phyloP scores from a whole-genome alignment of 2,329 filamentous ascomycete genomes.

The Monosporascus sp. region DNA sequence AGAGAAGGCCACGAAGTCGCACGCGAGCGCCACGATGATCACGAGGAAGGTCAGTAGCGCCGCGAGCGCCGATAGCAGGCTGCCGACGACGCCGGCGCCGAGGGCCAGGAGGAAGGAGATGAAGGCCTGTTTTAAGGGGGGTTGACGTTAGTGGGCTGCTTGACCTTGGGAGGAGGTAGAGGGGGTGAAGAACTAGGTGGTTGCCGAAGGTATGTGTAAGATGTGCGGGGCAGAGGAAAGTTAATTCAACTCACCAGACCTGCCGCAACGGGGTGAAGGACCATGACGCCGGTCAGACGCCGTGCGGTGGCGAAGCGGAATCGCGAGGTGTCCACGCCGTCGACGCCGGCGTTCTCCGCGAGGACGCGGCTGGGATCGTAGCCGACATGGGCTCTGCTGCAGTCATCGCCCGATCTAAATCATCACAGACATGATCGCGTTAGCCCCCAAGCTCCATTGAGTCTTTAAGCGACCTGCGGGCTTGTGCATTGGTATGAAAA shows the following conservation, averaged over 20 bases:
- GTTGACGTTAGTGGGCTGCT: background rate
- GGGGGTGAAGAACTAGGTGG: conserved; percentile 23
- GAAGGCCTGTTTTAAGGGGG: conserved; percentile 25
- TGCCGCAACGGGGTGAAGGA: conserved; percentile 31
- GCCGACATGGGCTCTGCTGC: conserved; percentile 17
- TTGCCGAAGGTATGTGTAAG: no score
- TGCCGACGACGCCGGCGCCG: conserved; percentile 37
- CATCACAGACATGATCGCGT: no score
- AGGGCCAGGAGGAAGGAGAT: conserved; percentile 39
- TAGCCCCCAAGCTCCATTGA: no score
- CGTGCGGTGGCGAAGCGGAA: conserved; percentile 30
- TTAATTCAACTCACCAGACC: conserved; percentile 8
- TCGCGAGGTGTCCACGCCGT: conserved; percentile 25
- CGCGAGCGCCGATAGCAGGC: conserved; percentile 32
- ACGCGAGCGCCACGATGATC: conserved; percentile 35
- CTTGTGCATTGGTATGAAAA: background rate
- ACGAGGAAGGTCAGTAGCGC: conserved; percentile 36
- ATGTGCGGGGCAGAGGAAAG: background rate
- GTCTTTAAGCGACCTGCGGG: no score
- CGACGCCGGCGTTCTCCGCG: conserved; percentile 5
- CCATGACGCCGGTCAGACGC: conserved; percentile 38
- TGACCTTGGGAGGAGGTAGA: background rate
- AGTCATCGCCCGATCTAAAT: conserved; percentile 12
- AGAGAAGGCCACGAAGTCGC: conserved; percentile 38
- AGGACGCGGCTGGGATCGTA: conserved; percentile 21